Evolutionary conservation across 2,329 filamentous ascomycete species (phyloP), one percentile per base, ranked within the genome.

Genomic region (Cercospora sp.): DNA sequence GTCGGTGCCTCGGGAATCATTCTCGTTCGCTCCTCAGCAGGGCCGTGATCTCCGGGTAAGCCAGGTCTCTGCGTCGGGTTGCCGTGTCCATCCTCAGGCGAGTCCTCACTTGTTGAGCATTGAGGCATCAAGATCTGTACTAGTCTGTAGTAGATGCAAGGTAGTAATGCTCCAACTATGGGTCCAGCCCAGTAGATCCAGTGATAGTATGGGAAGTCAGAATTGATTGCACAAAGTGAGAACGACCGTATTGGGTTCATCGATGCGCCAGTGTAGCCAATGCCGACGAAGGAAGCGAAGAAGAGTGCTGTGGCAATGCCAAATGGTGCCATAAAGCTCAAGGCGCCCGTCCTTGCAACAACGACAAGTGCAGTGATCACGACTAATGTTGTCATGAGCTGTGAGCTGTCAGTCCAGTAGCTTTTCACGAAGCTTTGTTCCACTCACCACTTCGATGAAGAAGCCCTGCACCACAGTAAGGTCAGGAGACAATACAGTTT

Each of bases 191-290:
- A 70, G 20, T 70, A 70, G 55, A 68, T 68, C 76, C 76, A 77
- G 66, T 77, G 76, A 64, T 77, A 77, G 28, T 67, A 57, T 13
- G 67, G 65, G 63, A 78, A 79, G 31, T 68, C 60, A 18, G 61
- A 63, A 36, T 70, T 69, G 42, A 76, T 73, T 23, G 77, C 76
- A 26, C 72, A 73, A 1, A 65, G 76, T 13, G 74, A 76, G 51
- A 79, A 76, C 1, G 74, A 75, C n/a, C 76, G 73, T 3, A 76
- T 74, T 26, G 77, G 77, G 66, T 78, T 79, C 12, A 78, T 69
- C 36, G 72, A 74, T 26, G 28, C 64, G 77, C 81, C 72, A 8
- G 73, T 75, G 39, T 71, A 75, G 63, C 65, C 83, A 67, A 69
- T 58, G n/a, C 70, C 70, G 36, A 68, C 69, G 12, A 76, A 64